A percentile compares a stretch with the other conserved stretches of the same genome.
phyloP scores from a whole-genome alignment of 495 filamentous ascomycete genomes.

The Pseudotulostoma volvatum region DNA sequence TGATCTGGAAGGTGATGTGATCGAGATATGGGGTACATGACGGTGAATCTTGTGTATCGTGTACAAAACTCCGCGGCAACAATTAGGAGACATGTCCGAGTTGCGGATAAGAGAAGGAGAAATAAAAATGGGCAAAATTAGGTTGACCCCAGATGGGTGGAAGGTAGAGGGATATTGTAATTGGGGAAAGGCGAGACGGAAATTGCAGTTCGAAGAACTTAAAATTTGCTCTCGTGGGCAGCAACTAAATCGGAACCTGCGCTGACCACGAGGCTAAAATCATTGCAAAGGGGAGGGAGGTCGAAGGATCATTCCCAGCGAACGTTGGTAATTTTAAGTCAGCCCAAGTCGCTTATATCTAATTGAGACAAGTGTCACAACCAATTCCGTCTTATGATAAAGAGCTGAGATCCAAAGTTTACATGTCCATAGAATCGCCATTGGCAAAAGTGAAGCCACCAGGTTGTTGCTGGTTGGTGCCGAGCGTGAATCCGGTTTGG shows the following conservation, averaged over 20 bases:
- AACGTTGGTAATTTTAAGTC: no score
- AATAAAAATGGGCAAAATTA: background rate
- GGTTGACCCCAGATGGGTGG: background rate
- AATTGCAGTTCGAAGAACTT: background rate
- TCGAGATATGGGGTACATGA: conserved; percentile 32
- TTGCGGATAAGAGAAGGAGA: background rate
- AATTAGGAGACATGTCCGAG: conserved; percentile 1
- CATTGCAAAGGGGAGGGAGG: no score
- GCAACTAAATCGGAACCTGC: no score
- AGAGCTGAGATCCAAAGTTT: no score
- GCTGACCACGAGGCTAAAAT: no score
- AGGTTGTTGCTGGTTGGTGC: conserved; percentile 55
- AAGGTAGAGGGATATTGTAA: background rate
- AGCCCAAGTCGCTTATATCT: no score
- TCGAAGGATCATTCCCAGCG: no score
- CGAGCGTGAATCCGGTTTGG: conserved; percentile 71
- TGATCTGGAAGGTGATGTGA: conserved; percentile 16
- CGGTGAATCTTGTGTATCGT: conserved; percentile 42
- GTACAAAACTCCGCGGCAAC: conserved; percentile 11
- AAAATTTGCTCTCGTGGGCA: no score
- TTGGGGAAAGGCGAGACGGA: background rate
- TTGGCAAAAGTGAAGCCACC: conserved; percentile 88
- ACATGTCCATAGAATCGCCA: conserved; percentile 97
- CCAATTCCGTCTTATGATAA: no score
- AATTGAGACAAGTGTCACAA: no score